Conservation (phyloP, 164 flowering plant genomes). For the Chimonanthus salicifolius region DNA sequence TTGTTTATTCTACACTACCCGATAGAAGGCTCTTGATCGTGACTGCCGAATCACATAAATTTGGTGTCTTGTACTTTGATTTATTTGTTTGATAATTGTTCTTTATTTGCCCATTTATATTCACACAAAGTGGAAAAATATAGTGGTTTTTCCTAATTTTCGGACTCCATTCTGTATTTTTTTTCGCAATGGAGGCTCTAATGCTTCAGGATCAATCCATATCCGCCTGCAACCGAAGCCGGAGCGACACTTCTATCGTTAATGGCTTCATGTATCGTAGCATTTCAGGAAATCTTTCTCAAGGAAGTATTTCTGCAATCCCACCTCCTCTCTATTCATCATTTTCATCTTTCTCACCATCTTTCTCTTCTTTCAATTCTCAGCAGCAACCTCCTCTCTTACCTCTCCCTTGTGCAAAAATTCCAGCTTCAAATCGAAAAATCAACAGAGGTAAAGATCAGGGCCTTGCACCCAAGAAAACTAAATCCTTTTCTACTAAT, state of each 20-base stretch:
- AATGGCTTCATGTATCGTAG: not conserved
- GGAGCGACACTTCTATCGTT: not conserved
- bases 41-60: no score
- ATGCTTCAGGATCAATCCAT: slow-evolving; percentile 11
- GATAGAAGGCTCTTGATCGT: no score
- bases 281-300: not conserved
- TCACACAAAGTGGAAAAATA: no score
- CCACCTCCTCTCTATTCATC: slow-evolving; percentile 4
- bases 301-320: slow-evolving; percentile 5
- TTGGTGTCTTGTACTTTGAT: no score
- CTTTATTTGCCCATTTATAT: no score
- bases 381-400: slow-evolving; percentile 51
- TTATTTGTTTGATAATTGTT: no score
- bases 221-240: not conserved
- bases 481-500: slow-evolving; percentile 16
- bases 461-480: slow-evolving; percentile 31
- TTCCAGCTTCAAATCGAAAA: slow-evolving; percentile 11
- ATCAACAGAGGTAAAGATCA: slow-evolving; percentile 15
- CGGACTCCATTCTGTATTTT: no score
- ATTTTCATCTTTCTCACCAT: slow-evolving; percentile 7
- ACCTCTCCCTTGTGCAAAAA: slow-evolving; percentile 38
- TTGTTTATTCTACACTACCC: no score
- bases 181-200: slow-evolving; percentile 6
- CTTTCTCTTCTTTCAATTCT: not conserved
- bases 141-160: no score